Conservation (phyloP, 768 basidiomycete species). For the Boletellus emodensis region DNA sequence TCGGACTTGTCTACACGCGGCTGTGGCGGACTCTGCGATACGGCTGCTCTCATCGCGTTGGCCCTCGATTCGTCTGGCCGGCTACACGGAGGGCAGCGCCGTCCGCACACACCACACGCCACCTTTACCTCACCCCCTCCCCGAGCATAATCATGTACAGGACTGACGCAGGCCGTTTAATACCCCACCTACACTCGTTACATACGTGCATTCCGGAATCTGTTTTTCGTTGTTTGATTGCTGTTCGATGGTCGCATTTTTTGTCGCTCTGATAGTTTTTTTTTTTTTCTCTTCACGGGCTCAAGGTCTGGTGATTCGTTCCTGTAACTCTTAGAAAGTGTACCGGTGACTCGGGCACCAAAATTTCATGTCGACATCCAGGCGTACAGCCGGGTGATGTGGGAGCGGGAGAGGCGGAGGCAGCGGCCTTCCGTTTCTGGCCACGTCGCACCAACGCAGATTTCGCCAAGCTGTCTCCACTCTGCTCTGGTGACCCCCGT, state of each 20-base stretch:
- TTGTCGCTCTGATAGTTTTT: conserved; percentile 5
- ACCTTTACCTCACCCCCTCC: not conserved
- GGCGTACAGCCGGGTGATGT: no score
- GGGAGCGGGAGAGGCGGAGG: not conserved
- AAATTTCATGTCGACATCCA: no score
- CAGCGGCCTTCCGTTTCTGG: conserved; percentile 11
- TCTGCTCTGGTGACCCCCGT: conserved; percentile 21
- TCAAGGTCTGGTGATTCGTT: conserved; percentile 3
- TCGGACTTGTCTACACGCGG: no score
- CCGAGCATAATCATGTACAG: conserved; percentile 4
- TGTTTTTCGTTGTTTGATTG: conserved; percentile 10
- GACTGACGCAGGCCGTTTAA: conserved; percentile 27
- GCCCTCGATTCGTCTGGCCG: not conserved
- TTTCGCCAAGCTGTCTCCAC: conserved; percentile 28
- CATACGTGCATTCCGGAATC: conserved; percentile 13
- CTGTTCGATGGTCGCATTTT: conserved; percentile 5
- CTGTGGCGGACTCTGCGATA: not conserved
- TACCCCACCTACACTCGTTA: conserved; percentile 18
- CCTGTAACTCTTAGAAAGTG: conserved; percentile 9
- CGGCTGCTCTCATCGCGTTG: not conserved
- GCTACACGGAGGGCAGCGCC: not conserved
- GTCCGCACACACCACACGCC: not conserved
- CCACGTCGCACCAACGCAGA: conserved; percentile 1
- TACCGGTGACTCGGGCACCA: not conserved
- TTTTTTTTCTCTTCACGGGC: conserved; percentile 3